Percentiles rank a stretch among this genome's conserved stretches.
These are phyloP conservation scores for Kluyveromyces sp. DNA, from an alignment of 1,139 yeast species.

Conservation along the genomic window DNA sequence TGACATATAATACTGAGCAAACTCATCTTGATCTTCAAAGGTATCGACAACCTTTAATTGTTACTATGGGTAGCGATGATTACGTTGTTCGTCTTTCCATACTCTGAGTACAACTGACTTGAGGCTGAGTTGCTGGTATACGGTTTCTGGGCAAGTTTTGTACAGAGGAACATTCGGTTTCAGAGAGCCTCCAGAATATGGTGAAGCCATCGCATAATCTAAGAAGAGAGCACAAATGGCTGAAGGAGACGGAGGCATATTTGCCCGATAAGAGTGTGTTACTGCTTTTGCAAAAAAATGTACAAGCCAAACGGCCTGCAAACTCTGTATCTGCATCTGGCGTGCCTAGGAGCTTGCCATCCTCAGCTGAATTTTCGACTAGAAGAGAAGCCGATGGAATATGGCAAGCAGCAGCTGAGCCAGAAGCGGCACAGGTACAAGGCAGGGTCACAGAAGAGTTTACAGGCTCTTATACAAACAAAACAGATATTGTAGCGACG, in stretches of 20 bases:
- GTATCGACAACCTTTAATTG: background rate
- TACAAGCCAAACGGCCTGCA: conserved; percentile 8
- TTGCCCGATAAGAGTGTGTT: conserved; percentile 19
- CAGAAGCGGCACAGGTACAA: background rate
- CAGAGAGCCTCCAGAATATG: no score
- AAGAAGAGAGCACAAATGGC: conserved; percentile 30
- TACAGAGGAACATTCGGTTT: no score
- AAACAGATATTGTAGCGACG: background rate
- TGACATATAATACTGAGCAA: no score
- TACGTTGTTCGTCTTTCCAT: background rate
- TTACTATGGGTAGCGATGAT: background rate
- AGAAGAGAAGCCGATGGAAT: background rate
- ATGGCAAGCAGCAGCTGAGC: background rate
- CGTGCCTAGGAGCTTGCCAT: background rate
- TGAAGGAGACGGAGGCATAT: conserved; percentile 19
- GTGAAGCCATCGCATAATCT: conserved; percentile 15
- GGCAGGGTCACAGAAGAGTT: background rate
- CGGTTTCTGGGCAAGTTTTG: no score
- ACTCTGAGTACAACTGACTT: background rate
- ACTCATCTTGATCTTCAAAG: no score
- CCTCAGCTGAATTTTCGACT: background rate
- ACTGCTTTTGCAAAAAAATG: conserved; percentile 14
- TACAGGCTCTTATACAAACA: conserved; percentile 9
- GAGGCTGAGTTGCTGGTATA: background rate
- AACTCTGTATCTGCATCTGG: background rate